Evolutionary conservation across 2,329 filamentous ascomycete genomes (phyloP), one percentile per base, ranked within the genome.

Genomic region (Diaporthe aspalathi): DNA sequence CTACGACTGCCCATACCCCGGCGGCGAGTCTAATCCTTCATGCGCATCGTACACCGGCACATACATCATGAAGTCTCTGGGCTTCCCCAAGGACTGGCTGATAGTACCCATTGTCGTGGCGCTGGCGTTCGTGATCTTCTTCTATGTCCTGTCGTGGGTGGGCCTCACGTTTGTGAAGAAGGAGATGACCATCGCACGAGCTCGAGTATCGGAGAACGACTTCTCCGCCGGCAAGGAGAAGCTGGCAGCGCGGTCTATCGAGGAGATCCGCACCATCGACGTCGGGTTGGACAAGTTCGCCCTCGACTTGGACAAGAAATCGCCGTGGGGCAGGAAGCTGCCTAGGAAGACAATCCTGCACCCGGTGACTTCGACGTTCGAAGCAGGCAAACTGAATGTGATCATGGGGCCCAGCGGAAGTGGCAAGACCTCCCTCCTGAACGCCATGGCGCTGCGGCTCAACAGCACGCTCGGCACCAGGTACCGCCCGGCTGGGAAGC

Each of bases 381-480:
- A 89, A 57, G 88, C 93, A 0, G 92, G 92, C 0, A 83, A 87
- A 17, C 78, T 95, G 17, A 94, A 94, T 73, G 87, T 94, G 29
- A 93, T 95, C 74, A 94, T 94, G 92, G 93, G 93, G 0, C 93
- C 93, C 0, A 94, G 92, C 0, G 93, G 93, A 0, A 92, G 89
- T 56, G 93, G 93, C 1, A 95, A 95, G 79, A 94, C 92, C 0
- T 92, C 91, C 0, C 83, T 94, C 0, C 83, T 94, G 14, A 94
- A 93, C 76, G 86, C 90, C 1, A 92, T 95, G 87, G 91, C 93
- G 1, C 82, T 90, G 3, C 85, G 93, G 20, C 81, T 94, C 5
- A 88, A 89, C 32, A 89, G 89, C 70, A 89, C 88, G 1, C 74
- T 90, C 3, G 84, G 86, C 2, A 93, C 90, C 0, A 86, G 85